A percentile compares a stretch with the other conserved stretches of the same genome.
phyloP scores from a whole-genome alignment of 441 rosid species.

The Erodium trifolium region DNA sequence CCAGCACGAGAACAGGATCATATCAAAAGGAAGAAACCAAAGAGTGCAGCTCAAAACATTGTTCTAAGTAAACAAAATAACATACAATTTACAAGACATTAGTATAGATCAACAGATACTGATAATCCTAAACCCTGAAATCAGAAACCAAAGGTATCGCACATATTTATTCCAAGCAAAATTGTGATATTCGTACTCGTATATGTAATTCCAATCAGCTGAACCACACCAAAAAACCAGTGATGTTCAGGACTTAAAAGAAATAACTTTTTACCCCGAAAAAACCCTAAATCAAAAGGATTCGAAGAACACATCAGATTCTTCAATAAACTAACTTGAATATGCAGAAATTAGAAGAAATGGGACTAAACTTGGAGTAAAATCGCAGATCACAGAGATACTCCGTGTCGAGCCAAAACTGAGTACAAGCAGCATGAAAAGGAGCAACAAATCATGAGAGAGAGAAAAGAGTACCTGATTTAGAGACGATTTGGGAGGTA shows the following conservation, averaged over 20 bases:
- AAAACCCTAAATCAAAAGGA: slow-evolving; percentile 2
- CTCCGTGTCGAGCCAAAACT: background rate
- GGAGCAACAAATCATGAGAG: background rate
- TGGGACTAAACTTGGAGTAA: background rate
- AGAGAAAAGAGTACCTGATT: background rate
- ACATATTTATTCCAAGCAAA: background rate
- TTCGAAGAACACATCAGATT: background rate
- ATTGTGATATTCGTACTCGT: background rate
- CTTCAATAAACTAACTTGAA: background rate
- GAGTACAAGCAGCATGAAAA: background rate
- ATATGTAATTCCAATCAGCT: background rate
- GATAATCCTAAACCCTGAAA: background rate
- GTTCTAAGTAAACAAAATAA: background rate
- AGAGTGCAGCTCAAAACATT: background rate
- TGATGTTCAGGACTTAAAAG: background rate
- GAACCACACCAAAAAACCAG: background rate
- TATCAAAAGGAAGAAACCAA: background rate
- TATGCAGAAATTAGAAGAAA: background rate
- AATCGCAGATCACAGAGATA: background rate
- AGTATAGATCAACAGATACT: background rate
- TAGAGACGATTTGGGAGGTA: background rate
- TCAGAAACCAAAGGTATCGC: background rate
- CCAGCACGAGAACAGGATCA: background rate
- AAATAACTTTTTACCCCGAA: background rate
- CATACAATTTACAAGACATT: background rate